Evolutionary conservation across 768 basidiomycete species (phyloP).

Genomic region (Mycena venus): DNA sequence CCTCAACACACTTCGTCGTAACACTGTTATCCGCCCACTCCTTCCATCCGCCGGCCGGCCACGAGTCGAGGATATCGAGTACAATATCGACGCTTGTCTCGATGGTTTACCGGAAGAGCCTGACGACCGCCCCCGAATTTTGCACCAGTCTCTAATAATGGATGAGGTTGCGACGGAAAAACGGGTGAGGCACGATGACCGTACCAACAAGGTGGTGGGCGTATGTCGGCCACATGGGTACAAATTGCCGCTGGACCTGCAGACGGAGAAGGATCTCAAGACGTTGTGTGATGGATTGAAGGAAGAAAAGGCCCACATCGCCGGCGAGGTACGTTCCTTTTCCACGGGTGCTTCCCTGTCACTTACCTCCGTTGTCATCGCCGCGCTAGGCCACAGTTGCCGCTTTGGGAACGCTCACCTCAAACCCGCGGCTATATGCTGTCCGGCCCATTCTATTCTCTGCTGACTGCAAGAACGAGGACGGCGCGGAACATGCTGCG

Average conservation of each 20-base stretch:
- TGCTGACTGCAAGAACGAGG: slow-evolving; percentile 7
- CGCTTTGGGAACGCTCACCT: not conserved
- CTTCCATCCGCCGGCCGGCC: not conserved
- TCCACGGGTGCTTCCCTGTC: not conserved
- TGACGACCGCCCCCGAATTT: not conserved
- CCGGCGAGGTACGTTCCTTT: not conserved
- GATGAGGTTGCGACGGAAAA: slow-evolving; percentile 11
- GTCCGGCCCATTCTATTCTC: slow-evolving; percentile 10
- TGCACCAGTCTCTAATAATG: not conserved
- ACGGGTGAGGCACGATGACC: not conserved
- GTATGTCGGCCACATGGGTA: not conserved
- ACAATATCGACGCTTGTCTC: not conserved
- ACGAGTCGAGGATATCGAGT: not conserved
- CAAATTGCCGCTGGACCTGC: not conserved
- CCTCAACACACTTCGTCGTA: not conserved
- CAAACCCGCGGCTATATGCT: not conserved
- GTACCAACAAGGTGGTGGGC: not conserved
- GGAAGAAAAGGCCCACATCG: not conserved
- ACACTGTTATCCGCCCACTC: not conserved
- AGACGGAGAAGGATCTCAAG: too few species aligned
- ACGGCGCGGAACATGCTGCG: not conserved
- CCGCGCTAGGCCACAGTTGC: not conserved
- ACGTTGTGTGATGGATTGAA: not conserved
- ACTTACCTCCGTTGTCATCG: not conserved
- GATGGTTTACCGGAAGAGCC: not conserved